Evolutionary conservation across 768 basidiomycete genomes (phyloP), one percentile per base, ranked within the genome.

Genomic region (Kwoniella bestiolae): DNA sequence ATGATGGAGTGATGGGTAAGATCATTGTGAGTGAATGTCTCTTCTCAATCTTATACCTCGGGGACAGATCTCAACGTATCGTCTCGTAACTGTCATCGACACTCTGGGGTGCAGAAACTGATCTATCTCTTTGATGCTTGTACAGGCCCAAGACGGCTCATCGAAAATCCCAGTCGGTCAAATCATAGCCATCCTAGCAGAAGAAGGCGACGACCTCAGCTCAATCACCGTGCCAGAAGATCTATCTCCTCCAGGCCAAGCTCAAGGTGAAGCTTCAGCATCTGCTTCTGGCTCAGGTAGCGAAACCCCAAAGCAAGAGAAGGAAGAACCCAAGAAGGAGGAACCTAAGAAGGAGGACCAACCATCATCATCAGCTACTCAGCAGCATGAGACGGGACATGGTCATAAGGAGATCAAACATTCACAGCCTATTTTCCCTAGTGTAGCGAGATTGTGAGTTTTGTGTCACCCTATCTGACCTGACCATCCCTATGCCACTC

Each of bases 181-280:
- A 79, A 80, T 89, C 23, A 98, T 99, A 73, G 95, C 93, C 2
- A 84, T 99, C 46, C 86, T 97, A 7, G 94, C 92, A 28, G 94
- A 99, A 78, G 91, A 94, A 81, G 95, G 95, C 7, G 95, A 99
- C 81, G 91, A 97, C 81, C 88, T 97, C 64, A 88, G 93, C 57
- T 89, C 90, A 76, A 86, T 97, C 49, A 85, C 92, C 74, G 75
- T 82, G 12, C 82, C 84, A 29, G 73, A 69, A 12, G 77, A 79
- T 45, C 60, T 76, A 1, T 62, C 64, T 7, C 76, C 79, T 8
- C 47, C 45, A 23, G 56, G 56, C 9, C 9, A 47, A 35, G 9
- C 26, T 34, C 55, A 3, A 26, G 23, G 47, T 47, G n/a, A 44
- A 35, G 29, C 25, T 18, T 11, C 21, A 47, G 1, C 26, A 12